phyloP scores from a whole-genome alignment of 306 rosid genomes.

The Sicyos baderoa region DNA sequence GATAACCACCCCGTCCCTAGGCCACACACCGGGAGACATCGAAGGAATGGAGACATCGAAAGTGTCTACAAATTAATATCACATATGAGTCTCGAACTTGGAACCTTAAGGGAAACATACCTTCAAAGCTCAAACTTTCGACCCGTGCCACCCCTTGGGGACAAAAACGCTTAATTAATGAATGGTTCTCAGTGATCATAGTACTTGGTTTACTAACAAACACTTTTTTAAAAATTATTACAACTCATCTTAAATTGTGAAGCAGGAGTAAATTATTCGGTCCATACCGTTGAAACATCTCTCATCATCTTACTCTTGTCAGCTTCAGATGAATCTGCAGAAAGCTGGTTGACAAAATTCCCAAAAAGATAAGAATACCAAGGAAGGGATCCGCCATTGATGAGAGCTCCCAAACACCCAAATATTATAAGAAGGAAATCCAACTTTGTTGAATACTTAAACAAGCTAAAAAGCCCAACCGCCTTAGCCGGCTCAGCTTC shows the following conservation, averaged over 20 bases:
- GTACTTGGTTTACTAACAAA: not conserved
- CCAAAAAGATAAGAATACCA: constrained; percentile 74
- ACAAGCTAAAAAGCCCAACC: constrained; percentile 63
- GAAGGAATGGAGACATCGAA: too few relatives aligned
- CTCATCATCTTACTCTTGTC: constrained; percentile 38
- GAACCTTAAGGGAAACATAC: too few relatives aligned
- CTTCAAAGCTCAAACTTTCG: too few relatives aligned
- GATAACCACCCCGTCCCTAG: too few relatives aligned
- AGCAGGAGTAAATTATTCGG: not conserved
- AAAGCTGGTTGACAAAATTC: constrained; percentile 52
- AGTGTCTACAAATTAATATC: too few relatives aligned
- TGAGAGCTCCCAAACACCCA: constrained; percentile 81
- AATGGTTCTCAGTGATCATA: not conserved
- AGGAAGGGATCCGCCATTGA: constrained; percentile 90
- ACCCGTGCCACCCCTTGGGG: too few relatives aligned
- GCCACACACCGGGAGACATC: too few relatives aligned
- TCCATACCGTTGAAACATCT: constrained; percentile 47
- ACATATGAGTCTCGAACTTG: too few relatives aligned
- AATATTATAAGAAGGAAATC: constrained; percentile 63
- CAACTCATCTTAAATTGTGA: not conserved
- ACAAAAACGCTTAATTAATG: not conserved
- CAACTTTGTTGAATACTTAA: constrained; percentile 68
- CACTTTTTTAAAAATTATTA: not conserved
- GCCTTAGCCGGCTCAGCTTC: constrained; percentile 41
- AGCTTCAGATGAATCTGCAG: constrained; percentile 23